These are phyloP conservation scores for Saturnispora besseyi DNA, from an alignment of 805 yeast species.

Conservation along the genomic window DNA sequence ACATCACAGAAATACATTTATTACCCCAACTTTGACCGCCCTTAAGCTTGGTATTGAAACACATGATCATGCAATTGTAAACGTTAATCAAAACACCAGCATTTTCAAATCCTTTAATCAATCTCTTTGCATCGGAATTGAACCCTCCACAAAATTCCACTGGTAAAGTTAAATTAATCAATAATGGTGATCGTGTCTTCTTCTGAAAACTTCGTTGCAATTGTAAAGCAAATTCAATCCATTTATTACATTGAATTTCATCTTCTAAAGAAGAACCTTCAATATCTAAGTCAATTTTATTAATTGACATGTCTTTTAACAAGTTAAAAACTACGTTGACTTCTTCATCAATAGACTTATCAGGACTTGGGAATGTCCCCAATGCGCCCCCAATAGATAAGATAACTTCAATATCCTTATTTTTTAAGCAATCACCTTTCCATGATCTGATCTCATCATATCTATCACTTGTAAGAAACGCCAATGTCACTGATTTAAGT, in stretches of 20 bases:
- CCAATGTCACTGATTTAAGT: conserved; percentile 19
- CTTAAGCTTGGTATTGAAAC: conserved; percentile 23
- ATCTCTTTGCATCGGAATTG: conserved; percentile 11
- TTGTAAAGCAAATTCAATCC: conserved; percentile 9
- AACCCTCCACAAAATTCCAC: conserved; percentile 23
- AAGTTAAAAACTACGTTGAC: conserved; percentile 12
- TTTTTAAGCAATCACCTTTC: conserved; percentile 17
- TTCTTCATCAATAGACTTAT: conserved; percentile 13
- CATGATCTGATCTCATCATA: conserved; percentile 22
- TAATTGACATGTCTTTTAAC: conserved; percentile 13
- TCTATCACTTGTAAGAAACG: conserved; percentile 20
- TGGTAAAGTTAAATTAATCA: conserved; percentile 23
- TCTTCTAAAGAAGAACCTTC: conserved; percentile 20
- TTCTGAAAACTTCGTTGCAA: not conserved
- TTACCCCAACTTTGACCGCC: conserved; percentile 19
- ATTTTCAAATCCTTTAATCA: conserved; percentile 12
- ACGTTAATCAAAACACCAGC: conserved; percentile 10
- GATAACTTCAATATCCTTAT: conserved; percentile 16
- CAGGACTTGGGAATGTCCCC: conserved; percentile 20
- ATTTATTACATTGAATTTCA: conserved; percentile 6
- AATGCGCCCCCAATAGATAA: conserved; percentile 28
- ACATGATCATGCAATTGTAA: conserved; percentile 27
- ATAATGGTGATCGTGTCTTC: not conserved
- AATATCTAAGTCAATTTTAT: conserved; percentile 25
- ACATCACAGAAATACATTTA: conserved; percentile 23